phyloP scores from a whole-genome alignment of 139 green algal species.

The Pleodorina starrii region DNA sequence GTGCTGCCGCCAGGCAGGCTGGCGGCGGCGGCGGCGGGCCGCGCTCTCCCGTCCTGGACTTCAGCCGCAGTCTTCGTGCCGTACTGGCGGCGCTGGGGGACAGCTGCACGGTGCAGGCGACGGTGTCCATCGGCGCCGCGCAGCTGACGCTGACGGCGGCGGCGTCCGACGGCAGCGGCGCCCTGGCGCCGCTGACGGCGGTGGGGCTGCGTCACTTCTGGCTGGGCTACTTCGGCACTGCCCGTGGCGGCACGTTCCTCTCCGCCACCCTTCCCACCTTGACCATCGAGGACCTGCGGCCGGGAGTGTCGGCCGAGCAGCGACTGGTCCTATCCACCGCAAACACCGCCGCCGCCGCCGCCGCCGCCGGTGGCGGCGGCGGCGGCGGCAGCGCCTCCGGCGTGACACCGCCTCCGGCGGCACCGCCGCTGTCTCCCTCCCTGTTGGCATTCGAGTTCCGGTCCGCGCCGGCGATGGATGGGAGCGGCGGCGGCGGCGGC shows the following conservation, averaged over 20 bases:
- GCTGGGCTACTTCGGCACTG: slow-evolving; percentile 61
- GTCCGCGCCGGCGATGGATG: background rate
- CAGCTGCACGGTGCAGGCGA: slow-evolving; percentile 49
- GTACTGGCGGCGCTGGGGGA: slow-evolving; percentile 61
- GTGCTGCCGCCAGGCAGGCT: background rate
- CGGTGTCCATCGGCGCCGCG: slow-evolving; percentile 70
- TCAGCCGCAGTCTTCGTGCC: background rate
- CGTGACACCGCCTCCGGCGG: no score
- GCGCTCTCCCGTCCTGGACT: slow-evolving; percentile 14
- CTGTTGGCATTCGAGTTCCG: slow-evolving; percentile 69
- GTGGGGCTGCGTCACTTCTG: slow-evolving; percentile 68
- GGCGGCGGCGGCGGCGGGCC: slow-evolving; percentile 5
- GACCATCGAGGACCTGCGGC: slow-evolving; percentile 73
- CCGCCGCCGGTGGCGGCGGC: background rate
- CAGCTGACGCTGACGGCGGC: slow-evolving; percentile 64
- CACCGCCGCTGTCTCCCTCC: slow-evolving; percentile 56
- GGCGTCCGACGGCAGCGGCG: slow-evolving; percentile 1
- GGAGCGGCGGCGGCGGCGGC: background rate
- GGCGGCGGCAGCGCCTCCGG: background rate
- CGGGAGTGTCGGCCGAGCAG: slow-evolving; percentile 73
- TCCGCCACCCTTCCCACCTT: slow-evolving; percentile 76
- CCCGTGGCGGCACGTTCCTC: slow-evolving; percentile 69
- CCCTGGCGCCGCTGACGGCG: slow-evolving; percentile 34
- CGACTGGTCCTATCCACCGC: slow-evolving; percentile 78
- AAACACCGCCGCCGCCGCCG: background rate